These are phyloP conservation scores for Trichoderma reesei DNA, from an alignment of 495 filamentous ascomycete species.

Conservation along the genomic window DNA sequence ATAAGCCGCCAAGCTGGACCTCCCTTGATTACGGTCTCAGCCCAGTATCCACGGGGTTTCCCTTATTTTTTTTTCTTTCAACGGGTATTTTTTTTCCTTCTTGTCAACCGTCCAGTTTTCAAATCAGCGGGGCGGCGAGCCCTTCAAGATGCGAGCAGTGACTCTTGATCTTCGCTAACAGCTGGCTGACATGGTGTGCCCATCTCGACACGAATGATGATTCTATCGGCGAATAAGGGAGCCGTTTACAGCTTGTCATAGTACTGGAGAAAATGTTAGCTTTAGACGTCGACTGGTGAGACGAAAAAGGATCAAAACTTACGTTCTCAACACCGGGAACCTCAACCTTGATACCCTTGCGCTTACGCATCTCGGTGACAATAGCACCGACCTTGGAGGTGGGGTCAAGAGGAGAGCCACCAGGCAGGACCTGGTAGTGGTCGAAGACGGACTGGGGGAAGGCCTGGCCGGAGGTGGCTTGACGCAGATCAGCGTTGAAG, in stretches of 20 bases:
- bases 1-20: not conserved
- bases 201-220: slow-evolving; percentile 1
- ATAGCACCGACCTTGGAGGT: slow-evolving; percentile 79
- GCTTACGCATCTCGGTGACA: slow-evolving; percentile 85
- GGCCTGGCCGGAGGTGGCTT: slow-evolving; percentile 86
- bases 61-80: slow-evolving; percentile 4
- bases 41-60: not conserved
- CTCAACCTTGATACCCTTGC: slow-evolving; percentile 97
- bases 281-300: slow-evolving; percentile 12
- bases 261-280: slow-evolving; percentile 64
- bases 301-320: slow-evolving; percentile 39
- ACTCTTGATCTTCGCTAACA: not conserved
- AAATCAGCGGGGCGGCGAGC: not conserved
- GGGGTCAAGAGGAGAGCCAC: slow-evolving; percentile 83
- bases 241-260: slow-evolving; percentile 91
- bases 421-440: slow-evolving; percentile 91
- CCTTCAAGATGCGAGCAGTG: not conserved
- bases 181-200: slow-evolving; percentile 7
- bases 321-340: slow-evolving; percentile 88
- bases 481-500: slow-evolving; percentile 95
- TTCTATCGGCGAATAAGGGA: slow-evolving; percentile 27
- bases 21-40: slow-evolving; percentile 8
- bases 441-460: slow-evolving; percentile 99
- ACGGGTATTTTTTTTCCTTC: slow-evolving; percentile 7
- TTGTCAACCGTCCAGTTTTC: not conserved